Conservation (phyloP, 2,329 filamentous ascomycete genomes). For the Phoma sp. region DNA sequence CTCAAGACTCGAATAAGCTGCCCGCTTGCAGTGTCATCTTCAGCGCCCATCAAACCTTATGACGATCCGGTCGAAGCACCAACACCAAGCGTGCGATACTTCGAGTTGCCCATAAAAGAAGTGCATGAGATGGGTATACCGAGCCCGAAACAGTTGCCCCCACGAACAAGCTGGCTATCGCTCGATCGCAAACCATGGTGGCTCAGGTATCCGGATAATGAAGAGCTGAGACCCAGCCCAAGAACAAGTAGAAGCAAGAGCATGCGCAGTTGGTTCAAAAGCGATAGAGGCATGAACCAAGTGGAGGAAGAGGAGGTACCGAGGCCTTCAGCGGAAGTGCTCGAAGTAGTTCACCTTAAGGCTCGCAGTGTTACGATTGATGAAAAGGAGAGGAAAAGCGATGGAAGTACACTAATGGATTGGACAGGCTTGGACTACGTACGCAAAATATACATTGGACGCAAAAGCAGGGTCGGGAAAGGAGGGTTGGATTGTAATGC, state of each 20-base stretch:
- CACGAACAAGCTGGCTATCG: slow-evolving; percentile 5
- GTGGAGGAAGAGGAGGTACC: background rate
- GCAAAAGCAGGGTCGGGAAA: slow-evolving; percentile 14
- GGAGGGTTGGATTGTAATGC: slow-evolving; percentile 7
- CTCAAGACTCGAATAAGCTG: slow-evolving; percentile 8
- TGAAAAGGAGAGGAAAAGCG: slow-evolving; percentile 2
- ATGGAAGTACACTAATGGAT: slow-evolving; percentile 11
- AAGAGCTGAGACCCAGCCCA: background rate
- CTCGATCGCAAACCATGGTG: slow-evolving; percentile 14
- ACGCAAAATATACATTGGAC: slow-evolving; percentile 10
- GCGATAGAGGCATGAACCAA: background rate
- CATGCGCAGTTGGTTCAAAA: slow-evolving; percentile 13
- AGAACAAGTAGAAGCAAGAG: slow-evolving; percentile 1
- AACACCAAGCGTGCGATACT: slow-evolving; percentile 7
- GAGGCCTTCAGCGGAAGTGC: background rate
- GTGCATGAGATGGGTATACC: slow-evolving; percentile 14
- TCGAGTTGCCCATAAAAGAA: slow-evolving; percentile 11
- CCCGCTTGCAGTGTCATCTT: slow-evolving; percentile 6
- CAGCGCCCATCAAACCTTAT: slow-evolving; percentile 12
- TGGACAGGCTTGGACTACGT: slow-evolving; percentile 17
- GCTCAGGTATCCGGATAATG: background rate
- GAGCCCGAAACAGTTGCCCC: slow-evolving; percentile 6
- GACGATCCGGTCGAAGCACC: slow-evolving; percentile 7
- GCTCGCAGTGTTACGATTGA: background rate
- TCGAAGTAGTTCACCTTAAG: background rate